phyloP scores from a whole-genome alignment of 1,284 basidiomycete species.

The Neonothopanus nambi region DNA sequence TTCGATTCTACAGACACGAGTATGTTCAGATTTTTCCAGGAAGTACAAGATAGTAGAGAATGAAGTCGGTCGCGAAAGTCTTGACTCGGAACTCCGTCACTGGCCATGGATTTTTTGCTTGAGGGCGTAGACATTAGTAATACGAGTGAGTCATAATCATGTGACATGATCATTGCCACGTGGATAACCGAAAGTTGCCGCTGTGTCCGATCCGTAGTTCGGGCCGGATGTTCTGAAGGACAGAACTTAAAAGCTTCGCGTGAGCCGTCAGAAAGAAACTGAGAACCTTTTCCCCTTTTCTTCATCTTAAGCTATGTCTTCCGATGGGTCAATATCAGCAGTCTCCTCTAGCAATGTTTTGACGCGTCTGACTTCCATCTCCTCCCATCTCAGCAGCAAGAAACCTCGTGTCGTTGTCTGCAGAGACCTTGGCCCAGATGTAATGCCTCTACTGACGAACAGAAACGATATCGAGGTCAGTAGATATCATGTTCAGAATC shows the following conservation, averaged over 20 bases:
- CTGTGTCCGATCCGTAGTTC: too few relatives aligned
- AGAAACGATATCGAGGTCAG: conserved; percentile 58
- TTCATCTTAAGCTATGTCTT: neutral
- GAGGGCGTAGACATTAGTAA: neutral
- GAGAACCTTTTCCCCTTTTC: neutral
- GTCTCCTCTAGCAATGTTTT: conserved; percentile 10
- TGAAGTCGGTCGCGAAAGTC: neutral
- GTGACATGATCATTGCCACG: neutral
- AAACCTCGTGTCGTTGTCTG: conserved; percentile 64
- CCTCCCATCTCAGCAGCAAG: conserved; percentile 31
- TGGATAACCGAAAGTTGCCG: too few relatives aligned
- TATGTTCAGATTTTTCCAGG: neutral
- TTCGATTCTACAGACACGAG: too few relatives aligned
- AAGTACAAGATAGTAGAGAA: neutral
- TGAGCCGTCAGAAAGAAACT: neutral
- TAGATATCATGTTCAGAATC: neutral
- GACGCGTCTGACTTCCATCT: conserved; percentile 35
- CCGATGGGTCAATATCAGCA: conserved; percentile 14
- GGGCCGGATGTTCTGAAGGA: too few relatives aligned
- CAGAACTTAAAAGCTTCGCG: too few relatives aligned
- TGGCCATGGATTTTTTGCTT: neutral
- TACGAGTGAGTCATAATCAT: neutral
- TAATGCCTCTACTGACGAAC: conserved; percentile 61
- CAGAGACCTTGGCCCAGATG: conserved; percentile 68
- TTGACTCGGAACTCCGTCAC: too few relatives aligned